phyloP scores from a whole-genome alignment of 257 asterid genomes.

The Gardenia jasminoides region DNA sequence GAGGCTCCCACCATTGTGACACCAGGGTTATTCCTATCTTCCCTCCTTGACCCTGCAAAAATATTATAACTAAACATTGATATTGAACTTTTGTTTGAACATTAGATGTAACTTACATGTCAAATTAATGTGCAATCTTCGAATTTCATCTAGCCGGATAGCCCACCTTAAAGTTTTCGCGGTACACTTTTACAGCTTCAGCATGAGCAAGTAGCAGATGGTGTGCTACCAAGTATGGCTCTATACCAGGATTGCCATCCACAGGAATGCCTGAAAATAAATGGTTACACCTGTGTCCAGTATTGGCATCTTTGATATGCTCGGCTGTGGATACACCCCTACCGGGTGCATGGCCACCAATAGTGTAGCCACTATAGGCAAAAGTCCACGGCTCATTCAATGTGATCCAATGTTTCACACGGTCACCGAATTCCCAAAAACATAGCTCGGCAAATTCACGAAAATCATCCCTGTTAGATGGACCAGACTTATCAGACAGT shows the following conservation, averaged over 20 bases:
- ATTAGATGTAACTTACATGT: rapidly evolving
- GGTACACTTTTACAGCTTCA: conserved; percentile 37
- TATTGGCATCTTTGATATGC: neutral
- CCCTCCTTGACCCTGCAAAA: conserved; percentile 47
- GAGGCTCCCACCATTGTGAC: conserved; percentile 52
- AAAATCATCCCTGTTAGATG: conserved; percentile 26
- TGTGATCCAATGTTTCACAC: conserved; percentile 43
- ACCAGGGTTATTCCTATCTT: conserved; percentile 47
- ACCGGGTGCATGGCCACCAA: conserved; percentile 17
- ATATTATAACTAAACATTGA: neutral
- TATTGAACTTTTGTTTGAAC: too few species aligned
- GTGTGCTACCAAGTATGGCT: conserved; percentile 48
- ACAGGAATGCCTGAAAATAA: neutral
- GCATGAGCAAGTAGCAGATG: conserved; percentile 48
- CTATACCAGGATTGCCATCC: conserved; percentile 31
- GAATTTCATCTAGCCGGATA: too few species aligned
- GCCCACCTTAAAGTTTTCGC: conserved; percentile 37
- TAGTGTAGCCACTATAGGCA: conserved; percentile 14
- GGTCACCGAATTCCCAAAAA: conserved; percentile 44
- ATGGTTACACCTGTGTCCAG: neutral
- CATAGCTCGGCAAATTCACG: conserved; percentile 37
- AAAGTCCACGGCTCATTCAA: conserved; percentile 35
- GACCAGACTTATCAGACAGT: too few species aligned
- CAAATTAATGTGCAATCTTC: too few species aligned
- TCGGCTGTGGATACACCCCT: conserved; percentile 19